These are phyloP conservation scores for Alliaria petiolata DNA, from an alignment of 345 rosid species.

Conservation along the genomic window DNA sequence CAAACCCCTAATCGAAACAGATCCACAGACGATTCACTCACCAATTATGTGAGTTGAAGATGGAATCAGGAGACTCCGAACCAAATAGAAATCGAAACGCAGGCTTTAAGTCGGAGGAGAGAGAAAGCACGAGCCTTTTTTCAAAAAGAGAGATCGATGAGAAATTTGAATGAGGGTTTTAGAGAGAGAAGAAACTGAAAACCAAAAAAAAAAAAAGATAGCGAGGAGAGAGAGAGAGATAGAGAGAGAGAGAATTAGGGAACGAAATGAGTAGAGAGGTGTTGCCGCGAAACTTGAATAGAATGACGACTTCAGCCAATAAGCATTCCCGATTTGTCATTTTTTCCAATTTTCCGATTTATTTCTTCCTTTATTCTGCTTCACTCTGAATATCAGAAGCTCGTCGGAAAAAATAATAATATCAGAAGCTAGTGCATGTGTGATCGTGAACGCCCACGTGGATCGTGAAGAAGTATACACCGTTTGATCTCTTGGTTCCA, in stretches of 20 bases:
- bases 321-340: background rate
- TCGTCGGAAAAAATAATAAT: no score
- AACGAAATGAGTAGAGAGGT: constrained; percentile 18
- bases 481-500: background rate
- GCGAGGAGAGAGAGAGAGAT: background rate
- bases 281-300: constrained; percentile 97
- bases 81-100: constrained; percentile 3
- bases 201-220: background rate
- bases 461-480: background rate
- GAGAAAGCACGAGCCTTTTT: constrained; percentile 28
- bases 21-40: constrained; percentile 31
- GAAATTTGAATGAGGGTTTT: constrained; percentile 22
- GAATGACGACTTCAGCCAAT: constrained; percentile 38
- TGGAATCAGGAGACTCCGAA: constrained; percentile 8
- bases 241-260: background rate
- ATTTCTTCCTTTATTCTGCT: background rate
- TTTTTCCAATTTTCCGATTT: background rate
- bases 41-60: constrained; percentile 25
- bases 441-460: constrained; percentile 4
- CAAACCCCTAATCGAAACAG: constrained; percentile 47
- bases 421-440: background rate
- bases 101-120: background rate
- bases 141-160: constrained; percentile 17
- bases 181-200: constrained; percentile 5
- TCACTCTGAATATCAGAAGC: background rate